Evolutionary conservation across 176 grass and related monocot species (phyloP).

Genomic region (Typha latifolia): DNA sequence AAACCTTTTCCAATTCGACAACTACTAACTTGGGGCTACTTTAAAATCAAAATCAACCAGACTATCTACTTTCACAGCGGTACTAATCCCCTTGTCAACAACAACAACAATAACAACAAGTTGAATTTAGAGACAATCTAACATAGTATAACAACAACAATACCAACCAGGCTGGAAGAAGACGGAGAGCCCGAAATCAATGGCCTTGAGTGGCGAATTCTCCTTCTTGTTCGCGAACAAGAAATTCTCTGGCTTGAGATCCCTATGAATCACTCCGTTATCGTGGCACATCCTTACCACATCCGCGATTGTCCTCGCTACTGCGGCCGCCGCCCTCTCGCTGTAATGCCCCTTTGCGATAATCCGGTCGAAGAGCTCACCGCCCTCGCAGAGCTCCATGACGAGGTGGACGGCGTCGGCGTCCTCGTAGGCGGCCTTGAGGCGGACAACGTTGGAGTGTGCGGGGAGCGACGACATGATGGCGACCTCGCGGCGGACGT

Average conservation of each 20-base stretch:
- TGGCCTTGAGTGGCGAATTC: neutral
- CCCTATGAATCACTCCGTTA: neutral
- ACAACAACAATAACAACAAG: neutral
- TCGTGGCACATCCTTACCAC: constrained; percentile 36
- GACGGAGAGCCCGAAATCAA: neutral
- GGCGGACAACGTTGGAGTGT: constrained; percentile 47
- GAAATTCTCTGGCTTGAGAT: constrained; percentile 2
- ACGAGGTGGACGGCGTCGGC: constrained; percentile 52
- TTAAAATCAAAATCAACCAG: too few species aligned
- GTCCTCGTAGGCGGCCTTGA: constrained; percentile 63
- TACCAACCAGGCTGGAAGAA: neutral
- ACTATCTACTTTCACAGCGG: too few species aligned
- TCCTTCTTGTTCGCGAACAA: neutral
- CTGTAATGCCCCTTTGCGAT: constrained; percentile 44
- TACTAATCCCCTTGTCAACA: too few species aligned
- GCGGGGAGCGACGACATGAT: constrained; percentile 45
- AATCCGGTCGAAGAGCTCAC: constrained; percentile 79
- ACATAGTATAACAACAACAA: neutral
- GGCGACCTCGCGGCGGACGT: constrained; percentile 50
- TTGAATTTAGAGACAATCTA: neutral
- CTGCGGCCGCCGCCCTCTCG: constrained; percentile 45
- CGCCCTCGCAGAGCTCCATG: constrained; percentile 83
- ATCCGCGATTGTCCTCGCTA: constrained; percentile 56
- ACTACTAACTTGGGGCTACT: too few species aligned
- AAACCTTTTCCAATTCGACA: too few species aligned